Evolutionary conservation across 108 stramenopile genomes (phyloP), one percentile per base, ranked within the genome.

Genomic region (Nannochloropsis salina): DNA sequence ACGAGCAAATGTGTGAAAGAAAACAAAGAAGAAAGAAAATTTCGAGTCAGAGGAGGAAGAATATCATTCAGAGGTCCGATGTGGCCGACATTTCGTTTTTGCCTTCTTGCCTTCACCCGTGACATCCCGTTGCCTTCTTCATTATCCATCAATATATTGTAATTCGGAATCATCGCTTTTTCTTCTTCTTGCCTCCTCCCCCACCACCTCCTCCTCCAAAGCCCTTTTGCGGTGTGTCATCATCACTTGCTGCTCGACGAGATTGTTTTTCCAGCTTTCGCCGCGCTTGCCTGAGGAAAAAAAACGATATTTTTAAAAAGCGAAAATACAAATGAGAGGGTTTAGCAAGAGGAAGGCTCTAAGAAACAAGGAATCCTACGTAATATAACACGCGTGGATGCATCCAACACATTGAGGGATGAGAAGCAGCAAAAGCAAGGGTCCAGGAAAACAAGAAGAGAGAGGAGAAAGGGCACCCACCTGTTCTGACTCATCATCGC

Each of bases 211-310:
- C 61, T 74, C 61, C 61, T 6, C 61, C 61, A 74, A 74, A 74
- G 61, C 61, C 61, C 2, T 74, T 74, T 74, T 74, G 61, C 61
- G 61, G 61, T 3, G 61, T n/a, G 61, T 74, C 61, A 74, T 74
- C 61, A n/a, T 74, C 61, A n/a, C 61, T 8, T 15, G 2, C 61
- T 74, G 61, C 15, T n/a, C n/a, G 61, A 15, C 61, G 61, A n/a
- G 61, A 15, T n/a, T 74, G 61, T n/a, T 74, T 74, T n/a, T 74
- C 61, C 6, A 74, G 61, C 61, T 74, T 74, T n/a, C 61, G 61
- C 61, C 61, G 61, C 20, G 61, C 61, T 74, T 74, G 61, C n/a
- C 61, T 74, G 6, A n/a, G 61, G 61, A n/a, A n/a, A 2, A 74
- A n/a, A 1, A 51, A 0, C 12, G 47, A 15, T 51, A 31, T 31